Evolutionary conservation across 176 grass and related monocot genomes (phyloP), one percentile per base, ranked within the genome.

Genomic region (Carex pumila): DNA sequence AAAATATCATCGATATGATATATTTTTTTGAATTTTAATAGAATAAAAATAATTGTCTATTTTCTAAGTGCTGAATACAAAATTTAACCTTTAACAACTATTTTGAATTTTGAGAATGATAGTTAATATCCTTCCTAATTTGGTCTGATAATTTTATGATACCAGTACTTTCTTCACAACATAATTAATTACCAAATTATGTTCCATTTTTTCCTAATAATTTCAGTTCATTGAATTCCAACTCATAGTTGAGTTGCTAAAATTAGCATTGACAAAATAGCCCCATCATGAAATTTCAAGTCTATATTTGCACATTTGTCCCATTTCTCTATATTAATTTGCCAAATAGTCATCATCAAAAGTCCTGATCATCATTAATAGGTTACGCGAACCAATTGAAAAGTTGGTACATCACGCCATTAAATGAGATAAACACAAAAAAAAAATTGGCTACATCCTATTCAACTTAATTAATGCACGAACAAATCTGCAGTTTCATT

Each of bases 391-490:
- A 78, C 6, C 29, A 56, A 57, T 31, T 34, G 29, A 78, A 17
- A 31, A 17, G 2, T 56, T 57, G 1, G 8, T 55, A 57, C 29
- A 78, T 57, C 52, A 78, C 57, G 13, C 50, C 52, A 78, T 57
- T 78, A 78, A 78, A 78, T 78, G 22, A 78, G 25, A 57, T 56
- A 9, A 57, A 57, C 73, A 17, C 50, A 77, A 77, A 29, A 57
- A 32, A 32, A 31, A 31, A 12, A 78, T 57, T 78, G 57, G 25
- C 52, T 78, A 17, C 25, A 25, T 31, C 25, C 25, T 32, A 25
- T 43, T 55, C 47, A 55, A 74, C 19, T 74, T 34, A 54, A 32
- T 50, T 54, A 75, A 77, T 77, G 50, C 49, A 77, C 12, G 21
- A 56, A 56, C 49, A 56, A 55, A 77, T 77, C 34, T 56, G 49